These are phyloP conservation scores for Mollisia scopiformis DNA, from an alignment of 2,329 filamentous ascomycete species.

Conservation along the genomic window DNA sequence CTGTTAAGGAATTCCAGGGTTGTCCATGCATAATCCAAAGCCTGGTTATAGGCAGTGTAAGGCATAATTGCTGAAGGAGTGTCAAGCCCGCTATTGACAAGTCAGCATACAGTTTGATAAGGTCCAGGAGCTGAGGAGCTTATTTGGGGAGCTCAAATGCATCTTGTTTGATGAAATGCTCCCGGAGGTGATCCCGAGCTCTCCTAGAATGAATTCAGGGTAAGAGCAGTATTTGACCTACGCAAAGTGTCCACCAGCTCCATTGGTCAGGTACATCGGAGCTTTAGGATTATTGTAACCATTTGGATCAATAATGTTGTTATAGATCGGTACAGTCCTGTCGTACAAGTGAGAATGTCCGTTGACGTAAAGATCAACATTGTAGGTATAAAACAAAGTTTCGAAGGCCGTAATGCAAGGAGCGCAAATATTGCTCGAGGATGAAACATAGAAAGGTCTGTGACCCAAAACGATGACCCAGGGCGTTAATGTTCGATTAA, in stretches of 20 bases:
- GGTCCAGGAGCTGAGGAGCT: no score
- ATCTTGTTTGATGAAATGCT: no score
- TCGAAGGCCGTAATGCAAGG: conserved; percentile 50
- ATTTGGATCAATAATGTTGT: conserved; percentile 9
- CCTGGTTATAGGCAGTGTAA: no score
- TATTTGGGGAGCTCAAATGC: no score
- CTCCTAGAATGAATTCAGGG: no score
- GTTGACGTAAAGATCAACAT: conserved; percentile 48
- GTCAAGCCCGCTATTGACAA: no score
- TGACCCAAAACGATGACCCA: conserved; percentile 26
- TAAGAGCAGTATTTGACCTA: no score
- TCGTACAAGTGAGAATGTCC: conserved; percentile 50
- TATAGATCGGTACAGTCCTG: conserved; percentile 27
- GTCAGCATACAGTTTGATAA: no score
- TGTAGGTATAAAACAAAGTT: conserved; percentile 44
- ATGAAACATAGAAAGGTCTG: conserved; percentile 22
- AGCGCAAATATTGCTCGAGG: conserved; percentile 29
- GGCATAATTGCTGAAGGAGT: no score
- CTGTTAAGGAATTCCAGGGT: no score
- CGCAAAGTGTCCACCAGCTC: conserved; percentile 36
- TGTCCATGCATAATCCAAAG: no score
- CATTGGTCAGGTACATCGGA: conserved; percentile 27
- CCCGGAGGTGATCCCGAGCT: no score
- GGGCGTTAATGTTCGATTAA: conserved; percentile 27
- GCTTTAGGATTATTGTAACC: conserved; percentile 10